Percentiles rank a stretch among this genome's conserved stretches.
Evolutionary conservation across 2,329 filamentous ascomycete genomes (phyloP).

Genomic region (Botrytis elliptica): DNA sequence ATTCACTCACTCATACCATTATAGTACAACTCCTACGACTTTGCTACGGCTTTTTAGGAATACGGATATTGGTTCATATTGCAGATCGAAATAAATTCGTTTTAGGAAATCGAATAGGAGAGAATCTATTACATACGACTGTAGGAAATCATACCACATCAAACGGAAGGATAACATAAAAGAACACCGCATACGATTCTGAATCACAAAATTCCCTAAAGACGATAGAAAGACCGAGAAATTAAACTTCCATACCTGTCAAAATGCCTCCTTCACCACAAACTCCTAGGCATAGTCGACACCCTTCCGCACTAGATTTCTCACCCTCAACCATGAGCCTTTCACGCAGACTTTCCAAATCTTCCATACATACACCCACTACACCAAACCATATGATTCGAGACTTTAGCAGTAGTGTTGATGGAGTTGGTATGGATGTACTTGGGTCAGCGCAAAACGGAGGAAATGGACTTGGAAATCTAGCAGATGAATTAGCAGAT

Average conservation of each 20-base stretch:
- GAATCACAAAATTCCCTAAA: not conserved
- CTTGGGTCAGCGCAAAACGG: constrained; percentile 40
- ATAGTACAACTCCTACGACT: not conserved
- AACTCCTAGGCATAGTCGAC: constrained; percentile 59
- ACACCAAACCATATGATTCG: constrained; percentile 29
- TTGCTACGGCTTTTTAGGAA: not conserved
- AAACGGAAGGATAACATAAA: not conserved
- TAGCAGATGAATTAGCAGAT: constrained; percentile 79
- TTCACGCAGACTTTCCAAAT: constrained; percentile 36
- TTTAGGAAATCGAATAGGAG: constrained; percentile 14
- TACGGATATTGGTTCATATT: constrained; percentile 16
- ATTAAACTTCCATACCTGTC: constrained; percentile 25
- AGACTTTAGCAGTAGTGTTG: constrained; percentile 11
- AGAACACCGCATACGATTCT: not conserved
- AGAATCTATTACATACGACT: not conserved
- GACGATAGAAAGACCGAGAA: constrained; percentile 12
- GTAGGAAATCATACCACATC: not conserved
- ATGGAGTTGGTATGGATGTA: constrained; percentile 29
- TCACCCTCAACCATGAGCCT: constrained; percentile 33
- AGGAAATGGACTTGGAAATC: constrained; percentile 66
- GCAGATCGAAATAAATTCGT: not conserved
- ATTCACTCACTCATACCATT: not conserved
- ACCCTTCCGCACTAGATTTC: constrained; percentile 55
- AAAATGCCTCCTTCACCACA: constrained; percentile 49
- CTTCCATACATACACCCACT: constrained; percentile 35